Conservation (phyloP, 2,329 filamentous ascomycete genomes). For the Arthrinium phaeospermum region DNA sequence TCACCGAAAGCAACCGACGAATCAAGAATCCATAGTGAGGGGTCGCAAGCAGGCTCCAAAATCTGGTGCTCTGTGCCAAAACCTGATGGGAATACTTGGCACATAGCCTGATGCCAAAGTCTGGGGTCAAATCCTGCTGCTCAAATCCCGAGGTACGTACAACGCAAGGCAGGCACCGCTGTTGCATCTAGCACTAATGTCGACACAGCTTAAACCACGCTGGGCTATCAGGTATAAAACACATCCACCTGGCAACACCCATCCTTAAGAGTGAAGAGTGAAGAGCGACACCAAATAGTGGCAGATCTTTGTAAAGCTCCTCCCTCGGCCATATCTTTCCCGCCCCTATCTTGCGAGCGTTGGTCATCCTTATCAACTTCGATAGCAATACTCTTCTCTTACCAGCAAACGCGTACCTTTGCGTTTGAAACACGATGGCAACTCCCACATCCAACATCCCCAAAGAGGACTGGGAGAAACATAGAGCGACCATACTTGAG, state of each 20-base stretch:
- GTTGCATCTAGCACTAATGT: no score
- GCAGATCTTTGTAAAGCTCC: no score
- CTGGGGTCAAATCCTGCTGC: background rate
- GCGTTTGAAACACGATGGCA: background rate
- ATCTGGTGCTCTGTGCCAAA: background rate
- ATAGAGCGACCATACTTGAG: background rate
- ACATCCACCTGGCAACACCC: background rate
- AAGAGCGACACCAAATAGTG: no score
- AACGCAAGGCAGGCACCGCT: no score
- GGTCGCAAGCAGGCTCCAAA: background rate
- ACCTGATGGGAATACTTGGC: background rate
- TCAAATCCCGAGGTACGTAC: background rate
- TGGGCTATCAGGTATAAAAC: no score
- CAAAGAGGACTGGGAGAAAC: background rate
- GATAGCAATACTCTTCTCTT: no score
- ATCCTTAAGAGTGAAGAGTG: background rate
- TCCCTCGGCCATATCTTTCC: no score
- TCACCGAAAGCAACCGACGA: background rate
- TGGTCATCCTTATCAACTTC: no score
- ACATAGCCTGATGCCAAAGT: background rate
- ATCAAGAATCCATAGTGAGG: background rate
- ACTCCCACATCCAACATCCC: background rate
- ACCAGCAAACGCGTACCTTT: no score
- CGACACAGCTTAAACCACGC: no score
- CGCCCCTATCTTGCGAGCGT: no score